Evolutionary conservation across 306 rosid genomes (phyloP).

Genomic region (Rubus parviflorus): DNA sequence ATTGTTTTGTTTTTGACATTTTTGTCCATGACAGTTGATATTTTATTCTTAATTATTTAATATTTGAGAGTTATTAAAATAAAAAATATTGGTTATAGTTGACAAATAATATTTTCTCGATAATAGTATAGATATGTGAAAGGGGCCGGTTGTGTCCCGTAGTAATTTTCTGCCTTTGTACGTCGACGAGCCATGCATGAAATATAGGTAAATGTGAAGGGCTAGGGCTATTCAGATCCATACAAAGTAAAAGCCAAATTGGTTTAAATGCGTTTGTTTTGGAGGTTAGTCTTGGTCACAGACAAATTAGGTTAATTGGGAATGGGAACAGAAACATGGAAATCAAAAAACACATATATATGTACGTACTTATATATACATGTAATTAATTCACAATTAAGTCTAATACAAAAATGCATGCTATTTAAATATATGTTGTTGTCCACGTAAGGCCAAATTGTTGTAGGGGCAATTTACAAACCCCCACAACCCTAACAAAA

Average conservation of each 20-base stretch:
- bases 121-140: too few relatives aligned
- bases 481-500: slow-evolving; percentile 1
- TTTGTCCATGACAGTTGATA: too few relatives aligned
- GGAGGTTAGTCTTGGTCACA: background rate
- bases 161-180: background rate
- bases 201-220: background rate
- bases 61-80: too few relatives aligned
- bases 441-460: slow-evolving; percentile 29
- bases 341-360: background rate
- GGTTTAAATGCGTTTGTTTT: background rate
- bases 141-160: background rate
- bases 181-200: slow-evolving; percentile 10
- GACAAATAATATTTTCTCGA: too few relatives aligned
- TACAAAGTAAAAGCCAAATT: background rate
- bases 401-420: slow-evolving; percentile 12
- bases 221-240: background rate
- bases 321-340: background rate
- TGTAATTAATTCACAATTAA: background rate
- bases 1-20: too few relatives aligned
- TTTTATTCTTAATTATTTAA: too few relatives aligned
- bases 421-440: background rate
- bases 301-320: slow-evolving; percentile 3
- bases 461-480: slow-evolving; percentile 10
- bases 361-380: background rate
- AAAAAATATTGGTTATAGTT: too few relatives aligned